Evolutionary conservation across 2,329 filamentous ascomycete genomes (phyloP).

Genomic region (Neurospora crassa): DNA sequence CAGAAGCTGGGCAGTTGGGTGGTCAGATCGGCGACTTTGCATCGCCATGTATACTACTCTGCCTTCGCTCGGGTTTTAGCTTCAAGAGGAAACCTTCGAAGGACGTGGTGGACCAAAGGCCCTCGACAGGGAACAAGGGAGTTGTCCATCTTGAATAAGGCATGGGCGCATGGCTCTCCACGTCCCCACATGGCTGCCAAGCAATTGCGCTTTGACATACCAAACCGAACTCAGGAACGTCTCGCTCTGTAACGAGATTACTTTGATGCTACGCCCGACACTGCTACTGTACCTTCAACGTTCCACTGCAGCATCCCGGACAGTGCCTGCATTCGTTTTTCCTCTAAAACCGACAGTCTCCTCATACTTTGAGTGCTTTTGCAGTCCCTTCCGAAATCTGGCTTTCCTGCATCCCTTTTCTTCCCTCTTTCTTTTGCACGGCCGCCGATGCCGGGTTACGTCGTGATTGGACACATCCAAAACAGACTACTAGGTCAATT

Average conservation of each 20-base stretch:
- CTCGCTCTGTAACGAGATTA: neutral
- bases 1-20: neutral
- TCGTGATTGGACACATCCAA: neutral
- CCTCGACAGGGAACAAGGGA: neutral
- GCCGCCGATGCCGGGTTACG: neutral
- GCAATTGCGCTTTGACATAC: neutral
- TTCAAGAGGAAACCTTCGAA: neutral
- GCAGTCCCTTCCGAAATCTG: neutral
- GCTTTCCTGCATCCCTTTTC: neutral
- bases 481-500: neutral
- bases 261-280: neutral
- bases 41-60: neutral
- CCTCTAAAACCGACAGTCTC: neutral
- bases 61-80: neutral
- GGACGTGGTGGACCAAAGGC: neutral
- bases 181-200: neutral
- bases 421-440: neutral
- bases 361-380: neutral
- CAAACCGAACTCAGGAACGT: neutral
- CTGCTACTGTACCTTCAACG: neutral
- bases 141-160: neutral
- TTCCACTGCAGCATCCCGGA: neutral
- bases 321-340: neutral
- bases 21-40: neutral
- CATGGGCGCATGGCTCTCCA: neutral